These are phyloP conservation scores for Taphrina deformans DNA, from an alignment of 1,139 yeast genomes.

Conservation along the genomic window DNA sequence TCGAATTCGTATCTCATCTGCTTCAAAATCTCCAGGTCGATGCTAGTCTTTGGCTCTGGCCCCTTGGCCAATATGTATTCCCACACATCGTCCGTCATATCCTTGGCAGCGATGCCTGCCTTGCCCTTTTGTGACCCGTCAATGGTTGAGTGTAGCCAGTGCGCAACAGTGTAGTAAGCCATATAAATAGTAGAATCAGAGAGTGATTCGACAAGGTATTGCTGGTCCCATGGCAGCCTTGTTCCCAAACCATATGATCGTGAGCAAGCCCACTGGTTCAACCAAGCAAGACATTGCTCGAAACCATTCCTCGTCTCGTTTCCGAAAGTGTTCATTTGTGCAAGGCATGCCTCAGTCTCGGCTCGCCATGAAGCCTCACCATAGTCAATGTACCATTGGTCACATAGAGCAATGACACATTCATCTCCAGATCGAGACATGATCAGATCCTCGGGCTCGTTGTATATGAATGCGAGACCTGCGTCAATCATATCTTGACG, in stretches of 20 bases:
- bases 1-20: slow-evolving; percentile 88
- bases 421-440: slow-evolving; percentile 95
- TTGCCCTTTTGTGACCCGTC: slow-evolving; percentile 77
- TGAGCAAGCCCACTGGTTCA: slow-evolving; percentile 97
- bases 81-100: slow-evolving; percentile 90
- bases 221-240: slow-evolving; percentile 94
- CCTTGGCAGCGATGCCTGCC: slow-evolving; percentile 72
- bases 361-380: slow-evolving; percentile 93
- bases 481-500: slow-evolving; percentile 74
- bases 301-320: slow-evolving; percentile 88
- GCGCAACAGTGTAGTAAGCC: slow-evolving; percentile 90
- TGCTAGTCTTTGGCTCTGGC: slow-evolving; percentile 54
- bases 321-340: slow-evolving; percentile 72
- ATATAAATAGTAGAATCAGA: slow-evolving; percentile 96
- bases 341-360: slow-evolving; percentile 80
- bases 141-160: slow-evolving; percentile 80
- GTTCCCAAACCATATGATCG: slow-evolving; percentile 97
- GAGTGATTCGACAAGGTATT: slow-evolving; percentile 87
- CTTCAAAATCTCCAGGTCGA: slow-evolving; percentile 67
- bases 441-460: slow-evolving; percentile 89
- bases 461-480: slow-evolving; percentile 83
- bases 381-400: slow-evolving; percentile 97
- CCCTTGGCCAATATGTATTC: slow-evolving; percentile 82
- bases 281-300: slow-evolving; percentile 94
- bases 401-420: slow-evolving; percentile 94